Base-by-base conservation (phyloP, 106 monocot genomes). In the Alisma plantagoaquatica region DNA sequence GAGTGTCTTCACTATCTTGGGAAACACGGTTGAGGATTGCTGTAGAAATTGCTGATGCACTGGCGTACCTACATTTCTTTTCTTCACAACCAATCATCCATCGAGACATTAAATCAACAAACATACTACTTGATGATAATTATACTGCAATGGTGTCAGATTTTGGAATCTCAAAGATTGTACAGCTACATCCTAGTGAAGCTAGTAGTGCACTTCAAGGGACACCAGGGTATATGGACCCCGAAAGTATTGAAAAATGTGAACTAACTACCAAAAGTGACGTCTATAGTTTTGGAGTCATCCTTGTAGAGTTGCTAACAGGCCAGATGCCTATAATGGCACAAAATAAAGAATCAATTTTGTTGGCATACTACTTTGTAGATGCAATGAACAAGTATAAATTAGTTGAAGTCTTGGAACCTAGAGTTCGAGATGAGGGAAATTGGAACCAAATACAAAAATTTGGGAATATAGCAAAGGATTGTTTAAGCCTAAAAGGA, bases 261-360 rank as follows among this genome's bases (percentile, higher is more conserved):
- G 27, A 38, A 30, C 25, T 75, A 8, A 75, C 69, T 8, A 64
- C 68, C 18, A 75, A 57, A 51, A 75, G 75, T 48, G 75, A 75
- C 17, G 75, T 75, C 1, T 75, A 75, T 33, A 64, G 75, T 38
- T 65, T 76, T 44, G 75, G 75, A 21, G 75, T 75, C 8, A 64
- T 75, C 5, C 29, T 75, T 3, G 53, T 49, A 29, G 75, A 75
- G 64, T 45, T 75, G 10, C 50, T 75, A 25, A 75, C 75, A 1
- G 57, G 70, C n/a, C n/a, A n/a, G n/a, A n/a, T n/a, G n/a, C n/a
- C n/a, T n/a, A n/a, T n/a, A n/a, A n/a, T n/a, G n/a, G n/a, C n/a
- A n/a, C n/a, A n/a, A n/a, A n/a, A n/a, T n/a, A n/a, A n/a, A n/a
- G n/a, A n/a, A n/a, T n/a, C n/a, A n/a, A n/a, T n/a, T n/a, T n/a